These are phyloP conservation scores for Euphorbia peplus DNA, from an alignment of 345 rosid species.

Conservation along the genomic window DNA sequence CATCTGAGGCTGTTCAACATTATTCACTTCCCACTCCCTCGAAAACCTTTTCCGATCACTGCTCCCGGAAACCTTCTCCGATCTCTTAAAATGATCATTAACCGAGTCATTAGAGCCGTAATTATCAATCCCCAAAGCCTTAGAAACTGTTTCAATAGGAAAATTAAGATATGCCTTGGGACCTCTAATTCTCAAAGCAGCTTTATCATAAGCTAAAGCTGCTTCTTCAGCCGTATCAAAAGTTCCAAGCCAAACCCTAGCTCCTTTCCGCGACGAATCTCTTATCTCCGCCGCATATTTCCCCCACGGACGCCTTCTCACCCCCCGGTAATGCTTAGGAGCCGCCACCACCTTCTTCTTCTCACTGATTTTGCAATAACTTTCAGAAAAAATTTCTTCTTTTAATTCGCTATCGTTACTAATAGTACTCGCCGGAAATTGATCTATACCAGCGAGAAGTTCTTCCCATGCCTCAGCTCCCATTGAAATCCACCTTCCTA, in stretches of 20 bases:
- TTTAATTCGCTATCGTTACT: background rate
- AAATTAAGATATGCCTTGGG: constrained; percentile 66
- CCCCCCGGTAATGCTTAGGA: constrained; percentile 63
- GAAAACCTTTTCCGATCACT: constrained; percentile 10
- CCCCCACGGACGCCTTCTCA: constrained; percentile 84
- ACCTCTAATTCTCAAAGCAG: constrained; percentile 80
- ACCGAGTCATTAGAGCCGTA: background rate
- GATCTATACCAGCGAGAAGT: constrained; percentile 26
- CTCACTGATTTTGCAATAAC: constrained; percentile 2
- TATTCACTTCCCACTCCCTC: constrained; percentile 30
- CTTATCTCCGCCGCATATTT: constrained; percentile 86
- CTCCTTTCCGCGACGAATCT: constrained; percentile 67
- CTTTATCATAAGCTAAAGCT: constrained; percentile 88
- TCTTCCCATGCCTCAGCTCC: constrained; percentile 68
- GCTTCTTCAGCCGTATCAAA: constrained; percentile 85
- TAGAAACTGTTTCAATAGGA: constrained; percentile 49
- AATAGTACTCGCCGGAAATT: constrained; percentile 21
- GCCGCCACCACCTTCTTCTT: constrained; percentile 23
- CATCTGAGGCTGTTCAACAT: constrained; percentile 28
- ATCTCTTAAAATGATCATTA: background rate
- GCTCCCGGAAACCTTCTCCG: too few species aligned
- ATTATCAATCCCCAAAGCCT: constrained; percentile 39
- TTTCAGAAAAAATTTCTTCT: background rate
- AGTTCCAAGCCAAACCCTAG: constrained; percentile 87
- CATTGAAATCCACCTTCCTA: constrained; percentile 61